Evolutionary conservation across 23 red algal genomes (phyloP), one percentile per base, ranked within the genome.

Genomic region (Gracilaria gracilis): DNA sequence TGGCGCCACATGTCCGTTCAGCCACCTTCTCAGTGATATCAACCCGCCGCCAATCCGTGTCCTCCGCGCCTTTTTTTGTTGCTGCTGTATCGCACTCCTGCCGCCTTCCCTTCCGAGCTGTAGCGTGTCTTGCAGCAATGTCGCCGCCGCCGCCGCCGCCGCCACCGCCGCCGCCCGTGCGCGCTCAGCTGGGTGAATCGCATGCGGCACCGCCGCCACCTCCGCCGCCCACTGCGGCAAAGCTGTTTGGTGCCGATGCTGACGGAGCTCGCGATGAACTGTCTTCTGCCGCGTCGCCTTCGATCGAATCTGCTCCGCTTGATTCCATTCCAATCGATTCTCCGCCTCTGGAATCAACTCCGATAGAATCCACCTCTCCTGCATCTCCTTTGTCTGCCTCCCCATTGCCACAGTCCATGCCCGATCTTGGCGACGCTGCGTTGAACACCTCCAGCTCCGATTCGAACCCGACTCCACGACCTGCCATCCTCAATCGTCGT

Each of bases 1-100:
- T 31, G 53, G 44, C 75, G 39, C 12, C 25, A 33, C 54, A 82
- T 82, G 54, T 77, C 72, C 72, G 72, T 77, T 77, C 72, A 77
- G 72, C 72, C 72, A 37, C 64, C 64, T 37, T 79, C 42, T n/a
- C 75, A 25, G 9, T 25, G 48, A 17, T 53, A 51, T 79, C 75
- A 3, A 79, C 75, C 53, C 27, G 25, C 44, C 44, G n/a, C 75
- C 20, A 57, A 53, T 58, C 47, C 25, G 53, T 17, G 28, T 53
- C 35, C 75, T 79, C 27, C 47, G 32, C 17, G 28, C 25, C 35
- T 32, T 79, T 58, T 44, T 79, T 58, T 58, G 47, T 37, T 58
- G 75, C 27, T 32, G 71, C 71, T 50, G 71, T 53, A 53, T 74
- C 36, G 69, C 34, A 4, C 34, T 74, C 23, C 69, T 29, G 31